A percentile compares a stretch with the other conserved stretches of the same genome.
Conservation (phyloP, 768 basidiomycete species). For the Baorangia bicolor region DNA sequence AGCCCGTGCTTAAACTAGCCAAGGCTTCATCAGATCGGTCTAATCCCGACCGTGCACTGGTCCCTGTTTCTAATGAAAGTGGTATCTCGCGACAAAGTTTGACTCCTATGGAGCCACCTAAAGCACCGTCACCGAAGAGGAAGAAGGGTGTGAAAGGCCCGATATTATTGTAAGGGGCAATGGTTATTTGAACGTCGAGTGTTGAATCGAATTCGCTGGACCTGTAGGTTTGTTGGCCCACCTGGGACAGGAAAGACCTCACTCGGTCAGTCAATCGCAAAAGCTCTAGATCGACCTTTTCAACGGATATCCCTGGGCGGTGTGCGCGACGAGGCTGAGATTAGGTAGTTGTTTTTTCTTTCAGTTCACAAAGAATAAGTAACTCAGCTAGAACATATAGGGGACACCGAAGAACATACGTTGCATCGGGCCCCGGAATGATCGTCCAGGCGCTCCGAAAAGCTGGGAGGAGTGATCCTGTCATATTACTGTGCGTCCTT, state of each 20-base stretch:
- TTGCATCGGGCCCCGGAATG: conserved; percentile 81
- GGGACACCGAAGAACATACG: conserved; percentile 83
- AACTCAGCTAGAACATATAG: conserved; percentile 14
- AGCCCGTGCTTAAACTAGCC: conserved; percentile 17
- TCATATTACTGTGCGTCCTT: conserved; percentile 61
- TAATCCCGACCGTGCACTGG: conserved; percentile 23
- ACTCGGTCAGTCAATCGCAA: conserved; percentile 85
- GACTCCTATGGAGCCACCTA: conserved; percentile 1
- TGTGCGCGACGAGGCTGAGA: conserved; percentile 89
- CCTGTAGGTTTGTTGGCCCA: conserved; percentile 78
- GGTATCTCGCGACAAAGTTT: conserved; percentile 12
- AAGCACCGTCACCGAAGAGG: conserved; percentile 6
- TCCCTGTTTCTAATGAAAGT: conserved; percentile 13
- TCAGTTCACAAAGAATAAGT: conserved; percentile 4
- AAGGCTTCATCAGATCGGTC: conserved; percentile 22
- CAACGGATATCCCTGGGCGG: conserved; percentile 91
- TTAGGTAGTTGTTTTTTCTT: conserved; percentile 36
- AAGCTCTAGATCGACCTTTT: conserved; percentile 80
- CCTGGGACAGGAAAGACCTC: conserved; percentile 93
- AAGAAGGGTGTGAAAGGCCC: conserved; percentile 63
- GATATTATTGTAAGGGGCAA: conserved; percentile 55
- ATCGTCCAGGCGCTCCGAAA: conserved; percentile 87
- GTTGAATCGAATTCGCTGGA: background rate
- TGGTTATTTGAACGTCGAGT: background rate
- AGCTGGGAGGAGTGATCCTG: conserved; percentile 76